Evolutionary conservation across 1,284 basidiomycete species (phyloP), one percentile per base, ranked within the genome.

Genomic region (Microbotryum violaceum): DNA sequence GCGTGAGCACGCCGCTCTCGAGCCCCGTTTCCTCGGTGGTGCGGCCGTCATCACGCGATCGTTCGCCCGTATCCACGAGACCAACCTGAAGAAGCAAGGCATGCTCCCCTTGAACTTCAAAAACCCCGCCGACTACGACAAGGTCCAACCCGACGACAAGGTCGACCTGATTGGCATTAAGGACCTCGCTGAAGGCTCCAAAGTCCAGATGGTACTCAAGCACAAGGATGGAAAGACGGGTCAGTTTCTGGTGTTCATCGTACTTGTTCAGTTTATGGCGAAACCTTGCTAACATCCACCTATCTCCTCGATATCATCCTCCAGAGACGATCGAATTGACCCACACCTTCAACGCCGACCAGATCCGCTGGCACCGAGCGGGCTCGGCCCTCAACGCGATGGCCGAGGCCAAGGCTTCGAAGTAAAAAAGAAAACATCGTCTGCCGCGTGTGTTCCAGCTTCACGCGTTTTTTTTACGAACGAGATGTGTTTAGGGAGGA

Each of bases 21-120:
- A 97, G 81, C 93, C 94, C 53, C 88, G 94, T 64, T 97, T 87
- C 85, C 86, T 97, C 69, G 93, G 93, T 74, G 93, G 91, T 72
- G 82, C 88, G 63, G 94, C 94, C 53, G 89, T 97, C 27, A 94
- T 98, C 77, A 87, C 87, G 74, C 85, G 91, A 74, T 91, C 88
- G 46, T 96, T 96, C 77, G 93, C 93, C 55, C 90, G 93, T 80
- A 97, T 97, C 79, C 93, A 97, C 81, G 91, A 97, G 83, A 79
- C 79, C 76, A 96, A 96, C 84, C 81, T 94, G 82, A 94, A 94
- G 87, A 96, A 92, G 83, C 89, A 92, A 80, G 89, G 72, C 33
- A 58, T 68, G 61, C 68, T 71, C 57, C 65, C 69, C 21, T 58
- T 65, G 31, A 93, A 89, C 67, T 94, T 96, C 76, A 86, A 78